Evolutionary conservation across 2,329 filamentous ascomycete species (phyloP).

Genomic region (Diaporthe ampelina): DNA sequence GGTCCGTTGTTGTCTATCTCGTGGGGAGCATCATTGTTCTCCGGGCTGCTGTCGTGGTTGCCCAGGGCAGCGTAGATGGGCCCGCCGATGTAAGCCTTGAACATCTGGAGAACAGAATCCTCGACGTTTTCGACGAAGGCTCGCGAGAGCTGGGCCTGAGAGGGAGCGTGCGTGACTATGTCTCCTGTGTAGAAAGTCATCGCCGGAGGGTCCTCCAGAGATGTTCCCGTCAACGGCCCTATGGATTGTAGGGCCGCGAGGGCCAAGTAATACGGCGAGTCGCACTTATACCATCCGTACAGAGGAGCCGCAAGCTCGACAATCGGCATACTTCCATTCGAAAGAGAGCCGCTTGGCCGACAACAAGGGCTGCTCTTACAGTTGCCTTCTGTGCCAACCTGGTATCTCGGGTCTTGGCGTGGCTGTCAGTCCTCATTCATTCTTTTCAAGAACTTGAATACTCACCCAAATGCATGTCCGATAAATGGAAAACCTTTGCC

Average conservation of each 20-base stretch:
- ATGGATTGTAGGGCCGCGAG: constrained; percentile 69
- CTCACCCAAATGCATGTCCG: constrained; percentile 64
- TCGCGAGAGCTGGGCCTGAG: constrained; percentile 62
- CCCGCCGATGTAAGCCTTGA: constrained; percentile 68
- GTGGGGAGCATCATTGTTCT: constrained; percentile 66
- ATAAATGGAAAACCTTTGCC: constrained; percentile 69
- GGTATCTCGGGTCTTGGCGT: constrained; percentile 63
- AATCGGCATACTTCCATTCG: constrained; percentile 51
- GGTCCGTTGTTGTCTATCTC: constrained; percentile 61
- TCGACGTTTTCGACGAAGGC: constrained; percentile 68
- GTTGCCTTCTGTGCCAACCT: constrained; percentile 65
- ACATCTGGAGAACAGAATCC: constrained; percentile 65
- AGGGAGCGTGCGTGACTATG: constrained; percentile 66
- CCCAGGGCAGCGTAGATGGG: constrained; percentile 70
- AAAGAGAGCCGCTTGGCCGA: constrained; percentile 56
- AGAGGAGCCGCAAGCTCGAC: constrained; percentile 64
- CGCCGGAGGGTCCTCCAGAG: constrained; percentile 58
- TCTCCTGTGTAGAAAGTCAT: constrained; percentile 71
- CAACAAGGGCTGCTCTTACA: constrained; percentile 67
- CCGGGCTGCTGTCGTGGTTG: constrained; percentile 70
- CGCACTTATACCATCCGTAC: constrained; percentile 69
- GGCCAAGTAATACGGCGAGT: constrained; percentile 70
- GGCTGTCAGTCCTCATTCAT: neutral
- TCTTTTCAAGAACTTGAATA: neutral
- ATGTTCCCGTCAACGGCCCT: constrained; percentile 68